phyloP scores from a whole-genome alignment of 108 stramenopile genomes.

The Craspedostauros australis region DNA sequence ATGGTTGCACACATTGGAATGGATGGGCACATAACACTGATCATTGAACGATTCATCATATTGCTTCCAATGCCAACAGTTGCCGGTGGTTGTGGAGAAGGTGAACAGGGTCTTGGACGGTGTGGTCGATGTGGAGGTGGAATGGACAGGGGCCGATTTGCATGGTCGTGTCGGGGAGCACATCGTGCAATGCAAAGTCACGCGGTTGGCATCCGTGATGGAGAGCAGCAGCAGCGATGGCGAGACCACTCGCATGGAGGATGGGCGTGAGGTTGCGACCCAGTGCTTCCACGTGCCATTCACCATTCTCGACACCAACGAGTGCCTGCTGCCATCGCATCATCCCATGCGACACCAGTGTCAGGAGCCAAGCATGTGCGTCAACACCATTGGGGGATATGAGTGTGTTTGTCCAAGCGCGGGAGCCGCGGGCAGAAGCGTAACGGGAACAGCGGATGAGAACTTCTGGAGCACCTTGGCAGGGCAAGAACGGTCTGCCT shows the following conservation, averaged over 20 bases:
- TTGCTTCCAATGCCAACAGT: too few relatives aligned
- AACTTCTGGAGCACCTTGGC: conserved; percentile 32
- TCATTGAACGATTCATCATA: too few relatives aligned
- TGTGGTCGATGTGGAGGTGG: conserved; percentile 81
- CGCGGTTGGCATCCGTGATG: conserved; percentile 40
- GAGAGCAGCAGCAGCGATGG: conserved; percentile 1
- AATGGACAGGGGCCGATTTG: conserved; percentile 73
- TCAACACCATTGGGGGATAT: conserved; percentile 88
- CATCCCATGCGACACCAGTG: conserved; percentile 80
- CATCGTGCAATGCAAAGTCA: conserved; percentile 64
- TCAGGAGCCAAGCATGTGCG: conserved; percentile 54
- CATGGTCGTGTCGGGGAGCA: conserved; percentile 80
- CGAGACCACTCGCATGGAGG: conserved; percentile 15
- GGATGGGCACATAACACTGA: too few relatives aligned
- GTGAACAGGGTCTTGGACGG: conserved; percentile 76
- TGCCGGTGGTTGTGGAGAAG: conserved; percentile 64
- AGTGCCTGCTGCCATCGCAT: conserved; percentile 60
- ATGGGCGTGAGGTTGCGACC: conserved; percentile 38
- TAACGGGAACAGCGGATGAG: conserved; percentile 11
- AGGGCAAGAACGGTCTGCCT: conserved; percentile 32
- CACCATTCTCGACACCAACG: conserved; percentile 81
- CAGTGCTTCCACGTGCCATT: conserved; percentile 89
- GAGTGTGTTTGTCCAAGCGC: conserved; percentile 78
- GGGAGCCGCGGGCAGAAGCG: neutral
- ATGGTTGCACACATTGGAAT: too few relatives aligned